phyloP scores from a whole-genome alignment of 768 basidiomycete genomes.

The Mycena rebaudengoi region DNA sequence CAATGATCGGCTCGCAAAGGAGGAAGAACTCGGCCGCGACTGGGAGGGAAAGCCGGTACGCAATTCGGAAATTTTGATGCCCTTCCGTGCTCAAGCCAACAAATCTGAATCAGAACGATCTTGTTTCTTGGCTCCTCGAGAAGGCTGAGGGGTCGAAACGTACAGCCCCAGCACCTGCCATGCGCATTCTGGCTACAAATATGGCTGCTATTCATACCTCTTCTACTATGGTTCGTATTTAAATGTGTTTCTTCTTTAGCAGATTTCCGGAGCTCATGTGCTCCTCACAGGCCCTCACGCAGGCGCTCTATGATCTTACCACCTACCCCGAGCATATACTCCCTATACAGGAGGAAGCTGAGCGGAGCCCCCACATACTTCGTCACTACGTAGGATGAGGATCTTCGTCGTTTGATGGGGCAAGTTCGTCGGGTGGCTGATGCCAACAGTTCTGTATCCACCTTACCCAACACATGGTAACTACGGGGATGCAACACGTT shows the following conservation, averaged over 20 bases:
- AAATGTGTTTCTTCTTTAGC: neutral
- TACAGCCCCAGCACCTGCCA: slow-evolving; percentile 34
- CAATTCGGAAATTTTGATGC: slow-evolving; percentile 25
- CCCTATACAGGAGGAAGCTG: slow-evolving; percentile 36
- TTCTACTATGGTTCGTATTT: neutral
- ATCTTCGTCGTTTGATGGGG: too few relatives aligned
- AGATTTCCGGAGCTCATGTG: neutral
- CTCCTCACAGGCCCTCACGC: slow-evolving; percentile 14
- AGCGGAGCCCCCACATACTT: slow-evolving; percentile 25
- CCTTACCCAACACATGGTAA: neutral
- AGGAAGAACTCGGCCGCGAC: slow-evolving; percentile 35
- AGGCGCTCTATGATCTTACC: slow-evolving; percentile 29
- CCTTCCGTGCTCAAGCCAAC: too few relatives aligned
- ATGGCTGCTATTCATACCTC: slow-evolving; percentile 39
- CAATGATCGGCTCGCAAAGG: slow-evolving; percentile 37
- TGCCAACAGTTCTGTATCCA: too few relatives aligned
- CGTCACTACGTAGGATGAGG: too few relatives aligned
- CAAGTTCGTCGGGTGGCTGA: too few relatives aligned
- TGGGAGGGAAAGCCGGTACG: slow-evolving; percentile 38
- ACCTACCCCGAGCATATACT: slow-evolving; percentile 28
- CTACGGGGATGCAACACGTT: neutral
- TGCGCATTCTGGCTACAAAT: slow-evolving; percentile 44
- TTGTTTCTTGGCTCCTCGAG: slow-evolving; percentile 46
- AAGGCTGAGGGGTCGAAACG: slow-evolving; percentile 32
- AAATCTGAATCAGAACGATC: too few relatives aligned